Conservation (phyloP, 441 rosid species). For the Theobroma grandiflorum region DNA sequence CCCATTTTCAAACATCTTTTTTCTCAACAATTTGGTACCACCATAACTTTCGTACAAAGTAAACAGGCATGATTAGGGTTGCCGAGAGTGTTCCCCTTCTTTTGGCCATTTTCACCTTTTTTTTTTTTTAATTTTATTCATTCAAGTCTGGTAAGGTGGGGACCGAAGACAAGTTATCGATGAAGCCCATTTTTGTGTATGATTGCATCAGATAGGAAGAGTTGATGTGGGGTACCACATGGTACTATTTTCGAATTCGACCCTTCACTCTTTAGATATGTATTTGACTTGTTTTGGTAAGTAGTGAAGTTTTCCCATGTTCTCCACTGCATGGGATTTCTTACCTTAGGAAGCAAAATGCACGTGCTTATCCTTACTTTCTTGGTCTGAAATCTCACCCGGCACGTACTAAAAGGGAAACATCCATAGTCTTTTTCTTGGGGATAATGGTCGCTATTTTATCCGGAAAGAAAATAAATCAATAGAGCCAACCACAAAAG, state of each 20-base stretch:
- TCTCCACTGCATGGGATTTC: neutral
- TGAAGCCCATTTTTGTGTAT: slow-evolving; percentile 11
- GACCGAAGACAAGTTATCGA: slow-evolving; percentile 5
- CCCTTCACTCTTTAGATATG: neutral
- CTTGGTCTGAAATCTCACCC: neutral
- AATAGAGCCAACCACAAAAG: too few species aligned
- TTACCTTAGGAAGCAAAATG: neutral
- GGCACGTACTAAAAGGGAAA: too few species aligned
- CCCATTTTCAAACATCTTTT: neutral
- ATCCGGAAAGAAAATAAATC: too few species aligned
- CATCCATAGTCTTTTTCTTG: too few species aligned
- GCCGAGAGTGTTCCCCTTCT: neutral
- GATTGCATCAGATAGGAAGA: slow-evolving; percentile 8
- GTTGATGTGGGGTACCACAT: neutral
- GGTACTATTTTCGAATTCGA: neutral
- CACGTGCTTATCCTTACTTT: neutral
- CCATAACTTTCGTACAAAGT: neutral
- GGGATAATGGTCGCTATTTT: too few species aligned
- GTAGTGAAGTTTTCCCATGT: neutral
- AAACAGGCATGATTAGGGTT: slow-evolving; percentile 22
- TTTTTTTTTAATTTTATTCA: neutral
- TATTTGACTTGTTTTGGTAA: neutral
- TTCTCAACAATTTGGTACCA: neutral
- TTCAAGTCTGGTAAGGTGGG: neutral
- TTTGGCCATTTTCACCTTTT: neutral